A percentile compares a stretch with the other conserved stretches of the same genome.
Evolutionary conservation across 163 green algal genomes (phyloP).

Genomic region (Scenedesmus sp.): DNA sequence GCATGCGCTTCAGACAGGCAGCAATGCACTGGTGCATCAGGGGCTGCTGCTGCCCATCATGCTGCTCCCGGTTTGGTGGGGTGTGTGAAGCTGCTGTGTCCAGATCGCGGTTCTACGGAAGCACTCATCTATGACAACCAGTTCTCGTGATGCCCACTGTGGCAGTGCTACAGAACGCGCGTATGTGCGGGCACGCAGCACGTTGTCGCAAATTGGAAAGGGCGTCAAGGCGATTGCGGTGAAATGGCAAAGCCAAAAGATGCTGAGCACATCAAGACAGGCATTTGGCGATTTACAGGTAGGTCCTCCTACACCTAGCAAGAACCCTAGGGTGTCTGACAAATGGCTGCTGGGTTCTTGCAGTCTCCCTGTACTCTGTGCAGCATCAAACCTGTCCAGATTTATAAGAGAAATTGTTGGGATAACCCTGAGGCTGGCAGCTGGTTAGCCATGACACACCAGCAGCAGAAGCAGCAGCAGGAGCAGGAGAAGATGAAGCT

Average conservation of each 20-base stretch:
- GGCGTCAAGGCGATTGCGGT: too few species aligned
- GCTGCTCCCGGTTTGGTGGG: not conserved
- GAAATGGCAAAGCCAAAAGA: not conserved
- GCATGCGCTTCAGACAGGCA: constrained; percentile 55
- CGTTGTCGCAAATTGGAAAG: not conserved
- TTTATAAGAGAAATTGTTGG: too few species aligned
- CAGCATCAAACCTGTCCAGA: not conserved
- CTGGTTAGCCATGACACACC: not conserved
- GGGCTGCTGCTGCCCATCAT: not conserved
- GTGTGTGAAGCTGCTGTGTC: too few species aligned
- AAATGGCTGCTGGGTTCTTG: not conserved
- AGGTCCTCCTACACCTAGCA: not conserved
- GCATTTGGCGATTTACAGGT: not conserved
- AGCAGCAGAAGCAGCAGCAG: constrained; percentile 39
- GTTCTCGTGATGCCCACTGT: too few species aligned
- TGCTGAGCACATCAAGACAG: too few species aligned
- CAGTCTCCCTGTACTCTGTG: not conserved
- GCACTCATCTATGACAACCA: not conserved
- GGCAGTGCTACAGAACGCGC: not conserved
- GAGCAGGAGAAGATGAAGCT: constrained; percentile 34
- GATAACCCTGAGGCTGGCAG: not conserved
- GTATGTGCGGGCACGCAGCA: not conserved
- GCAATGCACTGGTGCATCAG: not conserved
- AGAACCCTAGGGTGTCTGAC: not conserved
- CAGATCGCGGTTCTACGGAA: not conserved